Conservation (phyloP, 805 yeast genomes). For the Grigorovia yakushimaensis region DNA sequence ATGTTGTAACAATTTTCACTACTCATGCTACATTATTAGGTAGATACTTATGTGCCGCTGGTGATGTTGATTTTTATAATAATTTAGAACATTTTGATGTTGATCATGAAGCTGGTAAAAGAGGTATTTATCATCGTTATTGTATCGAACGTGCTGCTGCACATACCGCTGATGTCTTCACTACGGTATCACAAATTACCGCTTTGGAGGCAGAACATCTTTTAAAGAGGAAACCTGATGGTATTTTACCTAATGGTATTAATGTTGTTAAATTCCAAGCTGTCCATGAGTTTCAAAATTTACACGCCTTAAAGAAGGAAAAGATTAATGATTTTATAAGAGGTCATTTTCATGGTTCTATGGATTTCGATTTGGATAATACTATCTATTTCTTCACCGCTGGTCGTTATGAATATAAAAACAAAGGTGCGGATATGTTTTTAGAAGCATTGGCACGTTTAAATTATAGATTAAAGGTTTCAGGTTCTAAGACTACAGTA, state of each 20-base stretch:
- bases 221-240: constrained; percentile 92
- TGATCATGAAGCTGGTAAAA: constrained; percentile 94
- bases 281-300: constrained; percentile 94
- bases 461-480: constrained; percentile 74
- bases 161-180: constrained; percentile 91
- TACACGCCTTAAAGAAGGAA: constrained; percentile 85
- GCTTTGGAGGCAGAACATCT: constrained; percentile 91
- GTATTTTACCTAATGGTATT: constrained; percentile 92
- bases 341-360: constrained; percentile 95
- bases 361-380: constrained; percentile 88
- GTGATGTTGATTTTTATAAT: constrained; percentile 91
- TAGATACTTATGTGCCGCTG: constrained; percentile 92
- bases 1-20: constrained; percentile 90
- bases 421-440: constrained; percentile 93
- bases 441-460: constrained; percentile 88
- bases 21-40: constrained; percentile 96
- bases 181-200: constrained; percentile 96
- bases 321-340: constrained; percentile 89
- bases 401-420: constrained; percentile 93
- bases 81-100: constrained; percentile 84
- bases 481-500: constrained; percentile 80
- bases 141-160: constrained; percentile 96
- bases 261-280: constrained; percentile 95
- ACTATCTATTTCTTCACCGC: constrained; percentile 93
- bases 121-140: constrained; percentile 95